Conservation (phyloP, 306 rosid species). For the Prunus armeniaca region DNA sequence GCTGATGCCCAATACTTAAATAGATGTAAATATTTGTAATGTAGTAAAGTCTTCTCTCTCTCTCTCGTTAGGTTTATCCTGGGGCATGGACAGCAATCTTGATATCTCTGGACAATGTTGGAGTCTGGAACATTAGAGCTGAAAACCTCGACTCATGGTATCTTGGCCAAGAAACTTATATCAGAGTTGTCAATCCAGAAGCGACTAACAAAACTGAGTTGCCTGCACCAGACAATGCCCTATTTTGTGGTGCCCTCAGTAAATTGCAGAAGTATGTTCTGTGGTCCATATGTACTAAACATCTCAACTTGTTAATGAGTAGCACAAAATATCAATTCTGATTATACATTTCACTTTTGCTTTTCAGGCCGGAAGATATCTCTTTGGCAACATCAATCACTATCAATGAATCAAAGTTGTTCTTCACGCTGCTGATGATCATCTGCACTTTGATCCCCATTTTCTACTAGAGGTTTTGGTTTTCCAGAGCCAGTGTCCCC, state of each 20-base stretch:
- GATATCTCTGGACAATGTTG: constrained; percentile 90
- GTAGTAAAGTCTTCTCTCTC: not conserved
- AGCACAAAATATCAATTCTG: not conserved
- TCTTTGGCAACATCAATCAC: constrained; percentile 37
- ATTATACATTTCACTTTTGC: constrained; percentile 9
- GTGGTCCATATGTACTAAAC: not conserved
- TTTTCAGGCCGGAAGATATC: constrained; percentile 68
- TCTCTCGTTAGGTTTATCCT: constrained; percentile 66
- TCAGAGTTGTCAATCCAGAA: constrained; percentile 81
- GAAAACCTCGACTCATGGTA: constrained; percentile 96
- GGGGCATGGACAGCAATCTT: constrained; percentile 95
- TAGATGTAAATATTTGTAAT: not conserved
- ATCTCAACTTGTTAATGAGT: not conserved
- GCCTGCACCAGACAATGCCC: constrained; percentile 78
- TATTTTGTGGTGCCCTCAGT: constrained; percentile 71
- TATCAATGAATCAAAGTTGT: constrained; percentile 33
- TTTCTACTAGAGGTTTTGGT: constrained; percentile 30
- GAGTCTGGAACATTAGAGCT: constrained; percentile 86
- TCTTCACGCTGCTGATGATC: constrained; percentile 43
- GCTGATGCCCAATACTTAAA: not conserved
- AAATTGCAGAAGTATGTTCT: constrained; percentile 69
- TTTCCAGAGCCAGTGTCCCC: not conserved
- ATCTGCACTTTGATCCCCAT: constrained; percentile 30
- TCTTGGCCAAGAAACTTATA: constrained; percentile 95
- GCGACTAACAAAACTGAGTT: constrained; percentile 87